These are phyloP conservation scores for Monilinia laxa DNA, from an alignment of 2,329 filamentous ascomycete genomes.

Conservation along the genomic window DNA sequence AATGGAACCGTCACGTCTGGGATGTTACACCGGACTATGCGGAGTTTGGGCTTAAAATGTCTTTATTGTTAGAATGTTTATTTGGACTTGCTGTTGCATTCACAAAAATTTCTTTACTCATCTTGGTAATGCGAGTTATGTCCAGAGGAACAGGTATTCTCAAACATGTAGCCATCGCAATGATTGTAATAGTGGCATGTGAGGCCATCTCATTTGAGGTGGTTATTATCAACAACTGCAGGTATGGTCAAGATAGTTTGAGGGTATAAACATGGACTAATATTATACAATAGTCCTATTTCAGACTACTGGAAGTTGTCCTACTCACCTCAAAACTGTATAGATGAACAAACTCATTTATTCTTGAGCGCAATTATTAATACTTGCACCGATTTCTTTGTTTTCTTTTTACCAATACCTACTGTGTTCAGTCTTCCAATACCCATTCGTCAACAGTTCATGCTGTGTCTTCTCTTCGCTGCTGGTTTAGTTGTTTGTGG, in stretches of 20 bases:
- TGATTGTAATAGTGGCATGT: constrained; percentile 40
- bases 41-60: constrained; percentile 40
- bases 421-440: constrained; percentile 48
- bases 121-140: constrained; percentile 41
- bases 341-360: constrained; percentile 51
- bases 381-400: constrained; percentile 56
- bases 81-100: constrained; percentile 42
- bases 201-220: constrained; percentile 40
- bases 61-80: constrained; percentile 42
- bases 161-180: constrained; percentile 35
- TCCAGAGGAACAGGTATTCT: constrained; percentile 39
- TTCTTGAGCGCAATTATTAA: constrained; percentile 57
- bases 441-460: constrained; percentile 48
- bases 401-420: constrained; percentile 51
- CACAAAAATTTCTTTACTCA: constrained; percentile 43
- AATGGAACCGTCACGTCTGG: constrained; percentile 46
- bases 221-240: constrained; percentile 44
- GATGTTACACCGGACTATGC: constrained; percentile 41
- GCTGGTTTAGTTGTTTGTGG: constrained; percentile 48
- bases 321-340: constrained; percentile 42
- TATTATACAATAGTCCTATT: constrained; percentile 38
- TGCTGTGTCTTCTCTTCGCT: constrained; percentile 49
- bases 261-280: neutral
- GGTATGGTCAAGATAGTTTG: constrained; percentile 33
- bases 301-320: constrained; percentile 43